Evolutionary conservation across 106 monocot species (phyloP).

Genomic region (Platanthera guangdongensis): DNA sequence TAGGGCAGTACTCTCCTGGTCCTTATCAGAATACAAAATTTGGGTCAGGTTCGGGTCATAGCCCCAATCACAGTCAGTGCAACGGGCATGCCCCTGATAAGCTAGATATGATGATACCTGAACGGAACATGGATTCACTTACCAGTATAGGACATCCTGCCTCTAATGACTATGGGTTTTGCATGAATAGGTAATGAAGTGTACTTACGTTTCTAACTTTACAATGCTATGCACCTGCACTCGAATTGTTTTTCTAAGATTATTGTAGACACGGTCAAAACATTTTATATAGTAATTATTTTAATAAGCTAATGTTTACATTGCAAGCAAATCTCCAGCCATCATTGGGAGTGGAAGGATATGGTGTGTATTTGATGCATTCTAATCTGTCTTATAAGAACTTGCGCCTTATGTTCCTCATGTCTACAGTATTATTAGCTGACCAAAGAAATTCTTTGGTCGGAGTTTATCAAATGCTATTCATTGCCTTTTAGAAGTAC

Average conservation of each 20-base stretch:
- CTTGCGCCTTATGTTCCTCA: background rate
- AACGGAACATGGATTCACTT: conserved; percentile 27
- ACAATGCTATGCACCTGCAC: too few relatives aligned
- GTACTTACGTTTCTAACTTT: background rate
- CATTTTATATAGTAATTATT: background rate
- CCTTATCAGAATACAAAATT: conserved; percentile 16
- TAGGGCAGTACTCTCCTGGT: conserved; percentile 22
- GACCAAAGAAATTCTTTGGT: background rate
- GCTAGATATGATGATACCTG: conserved; percentile 19
- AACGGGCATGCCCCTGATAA: conserved; percentile 26
- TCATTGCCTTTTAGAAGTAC: background rate
- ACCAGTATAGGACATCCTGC: conserved; percentile 20
- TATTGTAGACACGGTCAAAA: background rate
- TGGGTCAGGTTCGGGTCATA: conserved; percentile 19
- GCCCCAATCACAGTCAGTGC: conserved; percentile 12
- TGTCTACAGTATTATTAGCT: too few relatives aligned
- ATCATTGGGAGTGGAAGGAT: background rate
- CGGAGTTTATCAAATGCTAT: background rate
- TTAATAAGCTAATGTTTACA: background rate
- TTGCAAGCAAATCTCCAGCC: background rate
- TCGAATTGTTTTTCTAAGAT: background rate
- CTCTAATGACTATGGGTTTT: conserved; percentile 38
- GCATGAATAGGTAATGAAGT: conserved; percentile 49
- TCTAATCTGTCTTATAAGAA: background rate
- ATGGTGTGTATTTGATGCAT: background rate